Percentiles rank a stretch among this genome's conserved stretches.
Evolutionary conservation across 1,284 basidiomycete genomes (phyloP).

Genomic region (Flammula alnicola): DNA sequence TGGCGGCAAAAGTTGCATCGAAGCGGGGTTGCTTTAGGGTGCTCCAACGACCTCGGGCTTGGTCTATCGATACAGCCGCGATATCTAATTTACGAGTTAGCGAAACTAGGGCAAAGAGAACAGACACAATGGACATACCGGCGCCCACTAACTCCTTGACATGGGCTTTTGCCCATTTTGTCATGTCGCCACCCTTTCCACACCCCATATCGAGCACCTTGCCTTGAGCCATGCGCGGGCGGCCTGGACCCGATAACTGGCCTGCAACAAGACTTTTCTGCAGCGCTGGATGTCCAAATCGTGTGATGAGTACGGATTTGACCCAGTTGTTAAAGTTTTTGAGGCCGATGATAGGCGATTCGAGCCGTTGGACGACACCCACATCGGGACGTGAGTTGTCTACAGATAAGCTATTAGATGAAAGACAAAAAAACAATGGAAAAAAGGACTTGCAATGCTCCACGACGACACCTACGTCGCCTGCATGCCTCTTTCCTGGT

Average conservation of each 20-base stretch:
- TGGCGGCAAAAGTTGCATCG: conserved; percentile 80
- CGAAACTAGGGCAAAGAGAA: conserved; percentile 4
- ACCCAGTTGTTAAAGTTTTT: conserved; percentile 99
- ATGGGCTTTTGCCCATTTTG: conserved; percentile 93
- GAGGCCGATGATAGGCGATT: conserved; percentile 96
- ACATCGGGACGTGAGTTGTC: conserved; percentile 94
- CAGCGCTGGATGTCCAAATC: conserved; percentile 75
- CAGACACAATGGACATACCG: conserved; percentile 54
- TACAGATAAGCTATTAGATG: conserved; percentile 34
- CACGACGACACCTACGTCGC: conserved; percentile 71
- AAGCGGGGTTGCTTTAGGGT: conserved; percentile 60
- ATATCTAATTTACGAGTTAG: conserved; percentile 65
- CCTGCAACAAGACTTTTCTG: conserved; percentile 38
- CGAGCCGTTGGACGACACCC: conserved; percentile 80
- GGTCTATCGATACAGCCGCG: conserved; percentile 88
- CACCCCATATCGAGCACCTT: conserved; percentile 96
- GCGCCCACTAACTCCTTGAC: conserved; percentile 83
- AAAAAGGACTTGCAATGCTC: conserved; percentile 66
- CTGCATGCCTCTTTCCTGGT: conserved; percentile 55
- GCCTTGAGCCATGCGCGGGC: conserved; percentile 49
- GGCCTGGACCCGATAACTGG: conserved; percentile 26
- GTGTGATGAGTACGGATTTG: conserved; percentile 92
- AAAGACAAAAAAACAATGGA: conserved; percentile 6
- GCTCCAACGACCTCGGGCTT: conserved; percentile 77
- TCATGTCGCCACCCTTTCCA: conserved; percentile 97